Conservation (phyloP, 176 grass and related monocot genomes). For the Areca catechu region DNA sequence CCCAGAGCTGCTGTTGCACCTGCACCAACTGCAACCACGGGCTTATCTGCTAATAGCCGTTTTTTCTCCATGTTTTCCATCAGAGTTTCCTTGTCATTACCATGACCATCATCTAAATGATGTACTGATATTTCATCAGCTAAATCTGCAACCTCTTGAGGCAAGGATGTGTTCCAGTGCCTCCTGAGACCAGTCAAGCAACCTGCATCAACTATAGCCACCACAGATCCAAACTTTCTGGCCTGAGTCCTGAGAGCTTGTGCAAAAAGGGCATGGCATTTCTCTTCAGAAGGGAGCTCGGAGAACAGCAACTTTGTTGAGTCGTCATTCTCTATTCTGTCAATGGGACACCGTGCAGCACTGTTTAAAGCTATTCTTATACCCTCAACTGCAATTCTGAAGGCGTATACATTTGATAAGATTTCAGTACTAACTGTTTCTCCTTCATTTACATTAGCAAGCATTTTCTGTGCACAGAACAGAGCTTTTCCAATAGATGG, state of each 20-base stretch:
- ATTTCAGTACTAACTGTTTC: constrained; percentile 51
- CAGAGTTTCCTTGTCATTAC: constrained; percentile 23
- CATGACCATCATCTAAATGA: constrained; percentile 23
- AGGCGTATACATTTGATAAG: constrained; percentile 60
- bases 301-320: constrained; percentile 2
- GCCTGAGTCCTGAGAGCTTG: constrained; percentile 4
- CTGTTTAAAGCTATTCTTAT: constrained; percentile 54
- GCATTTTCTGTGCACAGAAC: constrained; percentile 62
- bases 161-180: constrained; percentile 23
- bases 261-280: constrained; percentile 69
- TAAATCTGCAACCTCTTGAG: constrained; percentile 45
- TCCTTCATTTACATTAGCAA: constrained; percentile 58
- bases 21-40: constrained; percentile 71
- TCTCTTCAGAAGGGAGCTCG: constrained; percentile 62
- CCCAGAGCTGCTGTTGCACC: constrained; percentile 74
- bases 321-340: constrained; percentile 1
- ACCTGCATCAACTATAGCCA: constrained; percentile 12
- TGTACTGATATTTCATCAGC: constrained; percentile 34
- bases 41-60: constrained; percentile 55
- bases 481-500: constrained; percentile 70
- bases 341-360: background rate
- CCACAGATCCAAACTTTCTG: constrained; percentile 10
- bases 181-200: constrained; percentile 16
- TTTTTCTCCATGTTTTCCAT: constrained; percentile 36
- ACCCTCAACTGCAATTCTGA: constrained; percentile 81